Evolutionary conservation across 192 early-diverging fungal genomes (phyloP), one percentile per base, ranked within the genome.

Genomic region (Dispira simplex): DNA sequence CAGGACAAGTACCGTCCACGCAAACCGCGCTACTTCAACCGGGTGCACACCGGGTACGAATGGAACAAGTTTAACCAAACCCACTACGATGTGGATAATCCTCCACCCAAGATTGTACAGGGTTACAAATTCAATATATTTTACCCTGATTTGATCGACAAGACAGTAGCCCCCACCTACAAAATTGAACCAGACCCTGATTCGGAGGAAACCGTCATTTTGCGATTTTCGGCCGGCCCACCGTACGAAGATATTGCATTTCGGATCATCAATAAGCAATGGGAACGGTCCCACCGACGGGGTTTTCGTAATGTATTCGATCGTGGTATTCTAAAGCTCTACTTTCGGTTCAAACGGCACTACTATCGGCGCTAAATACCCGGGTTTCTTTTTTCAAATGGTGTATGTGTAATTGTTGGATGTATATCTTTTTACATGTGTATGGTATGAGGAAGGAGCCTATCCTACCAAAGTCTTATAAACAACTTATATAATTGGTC

Each of bases 61-160:
- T 99, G 96, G 96, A 99, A 97, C 81, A 94, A 97, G 79, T 99
- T 97, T 68, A 99, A 99, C 66, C 91, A 93, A 67, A 94, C 90
- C 6, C 96, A 99, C 73, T 99, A 99, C 74, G 92, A 95, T 66
- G 77, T 79, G 62, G 95, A 97, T 67, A 99, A 99, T 56, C 95
- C 95, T 11, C 96, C 96, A 46, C 96, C 96, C 20, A 99, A 97
- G 78, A 85, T 88, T 44, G 92, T 94, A 1, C 92, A 96, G 72
- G 93, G 94, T 0, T 98, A 96, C 81, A 95, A 93, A 76, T 94
- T 95, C 77, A 97, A 97, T 74, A 87, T 99, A 46, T 99, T 97
- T 71, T 99, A 95, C 69, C 96, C 94, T 3, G 96, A 99, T 73
- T 82, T 99, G 20, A 89, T 97, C 66, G 91, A 97, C 72, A 94